A percentile compares a stretch with the other conserved stretches of the same genome.
Evolutionary conservation across 495 filamentous ascomycete species (phyloP).

Genomic region (Annulohypoxylon stygium): DNA sequence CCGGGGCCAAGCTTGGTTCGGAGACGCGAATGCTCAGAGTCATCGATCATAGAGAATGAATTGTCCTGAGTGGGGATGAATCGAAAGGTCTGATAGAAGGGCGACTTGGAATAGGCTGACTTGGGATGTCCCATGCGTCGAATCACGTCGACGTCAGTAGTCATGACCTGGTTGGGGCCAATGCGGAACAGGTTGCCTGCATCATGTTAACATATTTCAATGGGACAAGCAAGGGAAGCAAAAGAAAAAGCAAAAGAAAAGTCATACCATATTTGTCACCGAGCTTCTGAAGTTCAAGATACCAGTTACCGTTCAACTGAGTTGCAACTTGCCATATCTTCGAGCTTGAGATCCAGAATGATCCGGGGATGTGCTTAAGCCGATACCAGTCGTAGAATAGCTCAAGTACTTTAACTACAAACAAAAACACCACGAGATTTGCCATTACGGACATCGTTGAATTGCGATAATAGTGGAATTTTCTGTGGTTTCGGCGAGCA

Average conservation of each 20-base stretch:
- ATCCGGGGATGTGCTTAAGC: slow-evolving; percentile 39
- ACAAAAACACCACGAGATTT: neutral
- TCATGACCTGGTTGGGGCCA: slow-evolving; percentile 41
- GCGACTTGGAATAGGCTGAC: slow-evolving; percentile 18
- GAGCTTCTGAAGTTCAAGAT: slow-evolving; percentile 31
- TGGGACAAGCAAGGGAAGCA: neutral
- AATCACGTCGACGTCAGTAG: slow-evolving; percentile 38
- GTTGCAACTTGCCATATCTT: slow-evolving; percentile 34
- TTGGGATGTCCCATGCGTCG: slow-evolving; percentile 41
- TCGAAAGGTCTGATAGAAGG: slow-evolving; percentile 41
- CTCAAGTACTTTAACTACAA: neutral
- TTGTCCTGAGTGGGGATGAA: slow-evolving; percentile 41
- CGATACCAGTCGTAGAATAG: slow-evolving; percentile 19
- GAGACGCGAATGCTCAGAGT: slow-evolving; percentile 36
- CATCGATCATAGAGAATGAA: slow-evolving; percentile 36
- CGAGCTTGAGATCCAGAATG: slow-evolving; percentile 33
- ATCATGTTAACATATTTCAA: neutral
- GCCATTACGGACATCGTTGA: slow-evolving; percentile 8
- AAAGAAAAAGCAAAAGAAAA: neutral
- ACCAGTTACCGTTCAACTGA: slow-evolving; percentile 34
- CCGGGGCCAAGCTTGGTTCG: slow-evolving; percentile 36
- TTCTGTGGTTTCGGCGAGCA: neutral
- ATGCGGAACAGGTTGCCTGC: slow-evolving; percentile 37
- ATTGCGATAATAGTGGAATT: neutral
- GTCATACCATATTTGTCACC: slow-evolving; percentile 36